Percentiles rank a stretch among this genome's conserved stretches.
phyloP scores from a whole-genome alignment of 2,329 filamentous ascomycete species.

The Diaporthe longicolla region DNA sequence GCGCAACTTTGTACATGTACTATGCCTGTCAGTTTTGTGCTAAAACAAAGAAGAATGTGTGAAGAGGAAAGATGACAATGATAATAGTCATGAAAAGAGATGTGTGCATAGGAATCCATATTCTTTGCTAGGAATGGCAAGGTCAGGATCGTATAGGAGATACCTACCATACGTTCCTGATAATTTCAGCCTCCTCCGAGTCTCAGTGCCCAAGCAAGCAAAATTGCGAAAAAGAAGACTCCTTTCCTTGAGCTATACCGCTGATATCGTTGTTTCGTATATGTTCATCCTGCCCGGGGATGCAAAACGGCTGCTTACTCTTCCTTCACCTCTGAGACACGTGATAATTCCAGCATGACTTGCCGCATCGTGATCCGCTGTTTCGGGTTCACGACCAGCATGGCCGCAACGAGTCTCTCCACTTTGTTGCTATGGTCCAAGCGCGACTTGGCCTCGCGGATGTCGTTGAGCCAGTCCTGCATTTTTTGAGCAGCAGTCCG shows the following conservation, averaged over 20 bases:
- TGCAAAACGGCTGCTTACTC: slow-evolving; percentile 43
- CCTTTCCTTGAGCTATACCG: background rate
- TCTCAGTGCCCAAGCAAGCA: slow-evolving; percentile 7
- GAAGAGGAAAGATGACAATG: background rate
- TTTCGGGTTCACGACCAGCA: slow-evolving; percentile 66
- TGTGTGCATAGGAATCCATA: background rate
- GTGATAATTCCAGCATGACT: slow-evolving; percentile 60
- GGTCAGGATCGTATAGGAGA: background rate
- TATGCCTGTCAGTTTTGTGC: background rate
- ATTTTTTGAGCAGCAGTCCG: slow-evolving; percentile 57
- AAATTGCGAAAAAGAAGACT: background rate
- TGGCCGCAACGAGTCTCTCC: slow-evolving; percentile 66
- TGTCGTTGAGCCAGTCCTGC: slow-evolving; percentile 69
- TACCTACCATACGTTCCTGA: slow-evolving; percentile 14
- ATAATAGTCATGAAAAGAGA: background rate
- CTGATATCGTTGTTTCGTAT: slow-evolving; percentile 1
- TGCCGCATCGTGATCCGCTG: slow-evolving; percentile 69
- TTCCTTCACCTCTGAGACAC: slow-evolving; percentile 48
- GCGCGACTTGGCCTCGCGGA: slow-evolving; percentile 62
- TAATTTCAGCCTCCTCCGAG: background rate
- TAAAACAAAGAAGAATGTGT: no score
- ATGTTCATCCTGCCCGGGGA: background rate
- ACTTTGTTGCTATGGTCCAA: slow-evolving; percentile 64
- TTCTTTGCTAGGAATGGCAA: background rate
- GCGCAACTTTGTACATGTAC: background rate